These are phyloP conservation scores for Aspergillus caelatus DNA, from an alignment of 2,329 filamentous ascomycete species.

Conservation along the genomic window DNA sequence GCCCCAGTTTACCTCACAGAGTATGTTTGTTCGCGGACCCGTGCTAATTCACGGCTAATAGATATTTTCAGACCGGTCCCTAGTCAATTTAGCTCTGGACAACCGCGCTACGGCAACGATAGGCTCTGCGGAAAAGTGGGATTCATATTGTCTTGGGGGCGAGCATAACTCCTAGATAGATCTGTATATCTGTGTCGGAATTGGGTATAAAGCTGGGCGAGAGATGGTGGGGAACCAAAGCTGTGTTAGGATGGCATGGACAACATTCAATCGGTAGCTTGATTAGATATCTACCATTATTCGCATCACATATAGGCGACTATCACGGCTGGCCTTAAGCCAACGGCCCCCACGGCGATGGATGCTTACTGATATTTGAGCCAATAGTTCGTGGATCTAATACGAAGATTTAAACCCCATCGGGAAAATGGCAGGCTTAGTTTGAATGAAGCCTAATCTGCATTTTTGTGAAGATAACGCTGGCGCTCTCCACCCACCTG, in stretches of 20 bases:
- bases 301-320: no score
- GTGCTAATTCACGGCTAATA: neutral
- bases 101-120: neutral
- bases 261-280: no score
- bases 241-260: no score
- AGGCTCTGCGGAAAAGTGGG: neutral
- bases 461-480: no score
- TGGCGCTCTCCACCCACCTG: no score
- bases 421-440: neutral
- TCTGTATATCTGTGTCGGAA: neutral
- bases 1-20: neutral
- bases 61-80: neutral
- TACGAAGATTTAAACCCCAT: neutral
- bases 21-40: neutral
- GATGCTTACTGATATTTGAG: no score
- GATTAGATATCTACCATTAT: no score
- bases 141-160: neutral
- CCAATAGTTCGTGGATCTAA: neutral
- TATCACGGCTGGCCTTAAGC: no score
- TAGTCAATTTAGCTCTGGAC: neutral
- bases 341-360: no score
- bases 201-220: neutral
- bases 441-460: neutral
- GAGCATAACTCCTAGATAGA: neutral
- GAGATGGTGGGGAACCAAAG: rapidly evolving